A percentile compares a stretch with the other conserved stretches of the same genome.
Conservation (phyloP, 352 stramenopile species). For the Phytophthora nicotianae region DNA sequence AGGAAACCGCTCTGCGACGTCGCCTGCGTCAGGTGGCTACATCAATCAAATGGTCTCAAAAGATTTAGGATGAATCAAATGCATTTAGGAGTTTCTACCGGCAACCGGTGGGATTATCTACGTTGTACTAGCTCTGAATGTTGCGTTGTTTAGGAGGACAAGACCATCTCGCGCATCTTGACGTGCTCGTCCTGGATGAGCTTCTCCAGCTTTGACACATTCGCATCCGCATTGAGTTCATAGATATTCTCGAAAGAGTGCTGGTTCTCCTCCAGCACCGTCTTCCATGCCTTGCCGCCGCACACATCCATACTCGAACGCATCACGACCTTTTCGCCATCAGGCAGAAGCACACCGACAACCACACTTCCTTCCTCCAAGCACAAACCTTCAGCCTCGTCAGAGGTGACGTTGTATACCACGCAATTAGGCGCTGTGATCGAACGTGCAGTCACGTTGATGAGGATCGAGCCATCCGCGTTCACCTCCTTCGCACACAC, state of each 20-base stretch:
- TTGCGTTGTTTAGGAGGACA: slow-evolving; percentile 52
- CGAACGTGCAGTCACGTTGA: slow-evolving; percentile 97
- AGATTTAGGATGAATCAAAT: slow-evolving; percentile 17
- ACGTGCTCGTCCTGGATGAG: slow-evolving; percentile 83
- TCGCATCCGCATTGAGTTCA: slow-evolving; percentile 91
- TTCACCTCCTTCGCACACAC: slow-evolving; percentile 91
- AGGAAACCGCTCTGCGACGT: slow-evolving; percentile 20
- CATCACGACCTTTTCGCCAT: slow-evolving; percentile 93
- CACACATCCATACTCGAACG: slow-evolving; percentile 93
- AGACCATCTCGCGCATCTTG: slow-evolving; percentile 76
- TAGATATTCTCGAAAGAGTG: slow-evolving; percentile 96
- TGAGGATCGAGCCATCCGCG: slow-evolving; percentile 95
- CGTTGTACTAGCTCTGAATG: slow-evolving; percentile 28
- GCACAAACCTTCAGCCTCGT: slow-evolving; percentile 89
- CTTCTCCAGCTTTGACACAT: slow-evolving; percentile 87
- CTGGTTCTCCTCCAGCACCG: slow-evolving; percentile 90
- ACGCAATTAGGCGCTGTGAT: slow-evolving; percentile 95
- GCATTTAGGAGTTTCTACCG: slow-evolving; percentile 40
- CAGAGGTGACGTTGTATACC: slow-evolving; percentile 97
- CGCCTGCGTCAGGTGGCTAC: slow-evolving; percentile 20
- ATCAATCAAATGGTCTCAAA: neutral
- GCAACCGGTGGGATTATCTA: slow-evolving; percentile 37
- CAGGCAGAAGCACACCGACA: slow-evolving; percentile 92
- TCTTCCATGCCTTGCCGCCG: slow-evolving; percentile 95
- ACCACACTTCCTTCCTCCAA: slow-evolving; percentile 93